Base-by-base conservation (phyloP, 352 stramenopile genomes). In the Globisporangium abappressorium region DNA sequence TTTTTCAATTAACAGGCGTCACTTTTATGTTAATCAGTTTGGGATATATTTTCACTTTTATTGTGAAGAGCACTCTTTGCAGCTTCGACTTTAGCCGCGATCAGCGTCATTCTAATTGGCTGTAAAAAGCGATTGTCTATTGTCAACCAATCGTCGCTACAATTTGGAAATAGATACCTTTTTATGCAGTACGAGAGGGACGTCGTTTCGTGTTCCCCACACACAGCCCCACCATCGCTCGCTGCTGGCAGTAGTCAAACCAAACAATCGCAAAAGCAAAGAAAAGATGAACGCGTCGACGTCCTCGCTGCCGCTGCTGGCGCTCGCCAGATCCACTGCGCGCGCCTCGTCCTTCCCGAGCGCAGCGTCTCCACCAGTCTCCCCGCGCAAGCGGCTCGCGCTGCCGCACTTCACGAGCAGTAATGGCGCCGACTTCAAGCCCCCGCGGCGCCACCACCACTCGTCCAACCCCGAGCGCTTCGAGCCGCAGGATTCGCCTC, bases 101-200 rank as follows among this genome's bases (percentile, higher is more conserved):
- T 26, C 24, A 26, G 24, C 24, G 24, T 26, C 24, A 26, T 26
- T 26, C 24, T 26, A 26, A 26, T 26, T 26, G 24, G 24, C 24
- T 26, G 24, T 26, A 26, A 26, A 26, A 26, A 26, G 24, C 24
- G 24, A 1, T 26, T 1, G 24, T 26, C 24, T 26, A 26, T 26
- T 26, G 24, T 92, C 94, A 65, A 93, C 93, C 33, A 36, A 36
- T 36, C 33, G 3, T 6, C 33, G 9, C 9, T 6, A 36, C 9
- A 9, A 5, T 41, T 41, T 41, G 34, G 34, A 28, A 15, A 55
- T 55, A n/a, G n/a, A 15, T 55, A 30, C 47, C 1, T 5, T 55
- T 18, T 55, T 47, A 61, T 61, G 56, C 56, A 61, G 56, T 26
- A 46, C 28, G 30, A 30, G 56, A 47, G 56, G 30, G 56, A 28